Base-by-base conservation (phyloP, 192 early-diverging fungal species). In the Linnemannia hyalina region DNA sequence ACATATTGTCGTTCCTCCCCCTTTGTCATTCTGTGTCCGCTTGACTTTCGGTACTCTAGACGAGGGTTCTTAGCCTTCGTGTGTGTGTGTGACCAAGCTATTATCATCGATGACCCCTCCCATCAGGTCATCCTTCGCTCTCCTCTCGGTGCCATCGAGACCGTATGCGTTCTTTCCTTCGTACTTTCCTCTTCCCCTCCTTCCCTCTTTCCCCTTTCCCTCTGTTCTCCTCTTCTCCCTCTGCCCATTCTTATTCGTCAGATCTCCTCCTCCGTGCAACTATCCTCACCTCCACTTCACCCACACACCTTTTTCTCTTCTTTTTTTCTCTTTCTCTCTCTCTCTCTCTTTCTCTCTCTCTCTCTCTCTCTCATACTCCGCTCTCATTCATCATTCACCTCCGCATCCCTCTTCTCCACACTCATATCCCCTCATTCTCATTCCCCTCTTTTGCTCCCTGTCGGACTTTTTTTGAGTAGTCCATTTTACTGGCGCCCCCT, bases 211-310 rank as follows among this genome's bases (percentile, higher is more conserved):
- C 23, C 1, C 6, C 7, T 57, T 57, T n/a, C 23, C 6, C 23
- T 9, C 8, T n/a, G 20, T 6, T 8, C 8, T 26, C 55, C n/a
- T n/a, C 26, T 10, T 60, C 8, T 60, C 23, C 9, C 23, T 57
- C 23, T 57, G 8, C 7, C 55, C 10, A 1, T 65, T 65, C 60
- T 11, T 32, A 65, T 65, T 65, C 60, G 60, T 65, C 60, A 32
- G 29, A 32, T 32, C 60, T 9, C 55, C 54, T 57, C 60, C 13
- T 15, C 60, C 60, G 13, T 3, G 60, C 60, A 65, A 29, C 60
- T 71, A 38, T 71, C 70, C 70, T 71, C 36, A 71, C 70, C 41
- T 42, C 20, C 36, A n/a, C 40, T 42, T 42, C 38, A n/a, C 40
- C 1, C 44, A 11, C 9, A 46, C 44, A 46, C 13, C 9, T 15